Evolutionary conservation across 345 rosid species (phyloP), one percentile per base, ranked within the genome.

Genomic region (Aquilaria malaccensis): DNA sequence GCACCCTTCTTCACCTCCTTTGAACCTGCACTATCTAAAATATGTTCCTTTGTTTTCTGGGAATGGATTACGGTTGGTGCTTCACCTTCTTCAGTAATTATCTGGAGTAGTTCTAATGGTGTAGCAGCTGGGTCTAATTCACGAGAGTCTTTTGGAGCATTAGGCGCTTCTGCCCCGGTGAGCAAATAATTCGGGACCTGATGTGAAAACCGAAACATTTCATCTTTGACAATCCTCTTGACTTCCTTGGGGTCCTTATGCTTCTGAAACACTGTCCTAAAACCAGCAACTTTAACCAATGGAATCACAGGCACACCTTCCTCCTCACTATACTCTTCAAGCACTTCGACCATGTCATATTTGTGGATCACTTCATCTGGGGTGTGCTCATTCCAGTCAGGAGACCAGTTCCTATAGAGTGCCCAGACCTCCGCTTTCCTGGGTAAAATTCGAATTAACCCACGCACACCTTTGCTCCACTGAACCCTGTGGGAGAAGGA

Each of bases 51-150:
- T 15, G 37, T 22, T 60, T 69, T 64, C n/a, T 31, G 37, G 56
- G 33, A 62, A 43, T 68, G 53, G 56, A 68, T 79, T 14, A 52
- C 65, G 49, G 3, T n/a, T 14, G 56, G 31, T 46, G 47, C 60
- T 33, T 65, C 68, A 30, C 61, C 58, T 33, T 65, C 72, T 61
- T 73, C 80, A 33, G 53, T 13, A 50, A 59, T 63, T 33, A 73
- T 76, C 71, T 84, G 73, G 59, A 78, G 82, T 30, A 88, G 85
- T 12, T 85, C 99, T 52, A 72, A 41, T 10, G 95, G 87, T 6
- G 80, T 82, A 64, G 99, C 97, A 43, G 97, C 97, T 0, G 99
- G 96, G 80, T 95, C 99, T 60, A 95, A 78, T 64, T 95, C 99
- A 70, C 82, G 67, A 65, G 65, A 86, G 53, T 94, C 99, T 30